Evolutionary conservation across 257 asterid genomes (phyloP).

Genomic region (Rauvolfia tetraphylla): DNA sequence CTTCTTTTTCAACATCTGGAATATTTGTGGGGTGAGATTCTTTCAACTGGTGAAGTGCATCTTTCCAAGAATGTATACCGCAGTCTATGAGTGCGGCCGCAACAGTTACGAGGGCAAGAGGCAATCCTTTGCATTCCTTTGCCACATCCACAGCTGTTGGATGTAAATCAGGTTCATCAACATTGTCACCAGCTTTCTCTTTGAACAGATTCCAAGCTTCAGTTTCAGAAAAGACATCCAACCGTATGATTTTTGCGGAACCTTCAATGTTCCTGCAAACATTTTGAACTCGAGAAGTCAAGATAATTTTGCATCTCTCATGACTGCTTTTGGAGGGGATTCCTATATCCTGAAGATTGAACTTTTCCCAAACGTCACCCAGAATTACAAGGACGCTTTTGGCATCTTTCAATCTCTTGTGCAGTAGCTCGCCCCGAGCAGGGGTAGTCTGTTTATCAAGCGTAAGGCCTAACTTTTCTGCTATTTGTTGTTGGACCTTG

Average conservation of each 20-base stretch:
- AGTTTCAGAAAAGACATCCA: background rate
- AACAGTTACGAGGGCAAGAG: background rate
- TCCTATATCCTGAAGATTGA: background rate
- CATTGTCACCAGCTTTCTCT: background rate
- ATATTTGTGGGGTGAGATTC: background rate
- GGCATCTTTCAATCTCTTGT: background rate
- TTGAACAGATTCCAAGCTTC: background rate
- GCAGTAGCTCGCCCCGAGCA: background rate
- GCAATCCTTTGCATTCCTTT: background rate
- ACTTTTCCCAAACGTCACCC: background rate
- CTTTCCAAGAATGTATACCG: background rate
- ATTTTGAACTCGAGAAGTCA: background rate
- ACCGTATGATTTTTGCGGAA: background rate
- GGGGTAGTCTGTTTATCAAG: background rate
- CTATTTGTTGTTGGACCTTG: background rate
- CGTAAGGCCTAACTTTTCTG: background rate
- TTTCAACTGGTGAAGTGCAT: too few relatives aligned
- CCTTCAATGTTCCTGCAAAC: background rate
- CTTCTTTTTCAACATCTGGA: too few relatives aligned
- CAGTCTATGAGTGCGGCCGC: background rate
- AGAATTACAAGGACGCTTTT: background rate
- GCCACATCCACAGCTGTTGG: background rate
- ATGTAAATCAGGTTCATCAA: background rate
- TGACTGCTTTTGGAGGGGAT: background rate
- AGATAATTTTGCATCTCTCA: background rate